These are phyloP conservation scores for Podaxis carcinomalis DNA, from an alignment of 768 basidiomycete species.

Conservation along the genomic window DNA sequence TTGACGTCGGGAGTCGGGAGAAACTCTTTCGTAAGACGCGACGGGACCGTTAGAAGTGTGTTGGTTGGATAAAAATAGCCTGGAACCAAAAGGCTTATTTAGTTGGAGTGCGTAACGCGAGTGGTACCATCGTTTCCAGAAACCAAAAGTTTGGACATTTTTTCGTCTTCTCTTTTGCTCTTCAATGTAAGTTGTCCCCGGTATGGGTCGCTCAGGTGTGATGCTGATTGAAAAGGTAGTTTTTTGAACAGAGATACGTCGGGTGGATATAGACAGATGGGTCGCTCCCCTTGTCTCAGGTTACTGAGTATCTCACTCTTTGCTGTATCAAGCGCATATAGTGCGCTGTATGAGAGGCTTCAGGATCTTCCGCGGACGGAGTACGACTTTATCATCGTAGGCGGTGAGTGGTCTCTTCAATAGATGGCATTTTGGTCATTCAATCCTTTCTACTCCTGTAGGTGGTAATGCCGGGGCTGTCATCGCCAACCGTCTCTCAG, in stretches of 20 bases:
- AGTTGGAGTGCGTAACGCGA: not conserved
- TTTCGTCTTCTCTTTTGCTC: not conserved
- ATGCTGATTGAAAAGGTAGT: not conserved
- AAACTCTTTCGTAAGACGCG: too few species aligned
- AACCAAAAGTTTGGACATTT: not conserved
- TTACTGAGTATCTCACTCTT: not conserved
- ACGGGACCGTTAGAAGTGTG: too few species aligned
- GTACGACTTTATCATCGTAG: conserved; percentile 26
- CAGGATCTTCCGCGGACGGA: conserved; percentile 1
- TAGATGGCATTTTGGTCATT: not conserved
- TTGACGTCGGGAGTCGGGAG: too few species aligned
- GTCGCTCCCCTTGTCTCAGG: not conserved
- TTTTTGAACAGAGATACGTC: not conserved
- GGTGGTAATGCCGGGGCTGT: conserved; percentile 28
- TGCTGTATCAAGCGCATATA: not conserved
- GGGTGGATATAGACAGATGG: not conserved
- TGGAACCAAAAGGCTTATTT: too few species aligned
- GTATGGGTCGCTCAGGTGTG: not conserved
- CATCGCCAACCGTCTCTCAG: conserved; percentile 28
- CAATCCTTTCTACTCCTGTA: not conserved
- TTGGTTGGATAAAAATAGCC: too few species aligned
- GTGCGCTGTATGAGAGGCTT: conserved; percentile 3
- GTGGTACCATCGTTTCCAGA: not conserved
- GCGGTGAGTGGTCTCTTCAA: conserved; percentile 16
- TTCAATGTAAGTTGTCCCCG: too few species aligned